A percentile compares a stretch with the other conserved stretches of the same genome.
Conservation (phyloP, 345 rosid species). For the Euclidium syriacum region DNA sequence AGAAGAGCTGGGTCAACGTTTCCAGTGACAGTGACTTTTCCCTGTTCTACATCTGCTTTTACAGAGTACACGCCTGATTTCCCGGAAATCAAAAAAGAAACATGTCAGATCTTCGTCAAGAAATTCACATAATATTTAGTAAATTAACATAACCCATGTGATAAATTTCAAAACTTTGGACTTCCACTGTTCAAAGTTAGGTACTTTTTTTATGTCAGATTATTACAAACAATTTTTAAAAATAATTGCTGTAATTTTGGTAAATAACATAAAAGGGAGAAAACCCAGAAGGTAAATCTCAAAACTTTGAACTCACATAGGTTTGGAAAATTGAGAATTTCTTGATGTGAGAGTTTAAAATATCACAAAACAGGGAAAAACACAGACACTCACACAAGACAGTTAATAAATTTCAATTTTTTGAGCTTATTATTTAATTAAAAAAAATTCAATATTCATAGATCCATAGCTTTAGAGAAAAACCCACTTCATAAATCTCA, state of each 20-base stretch:
- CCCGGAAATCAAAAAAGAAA: neutral
- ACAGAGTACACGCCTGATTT: slow-evolving; percentile 62
- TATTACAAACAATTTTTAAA: neutral
- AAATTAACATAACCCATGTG: neutral
- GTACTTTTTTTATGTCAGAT: neutral
- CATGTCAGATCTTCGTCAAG: slow-evolving; percentile 4
- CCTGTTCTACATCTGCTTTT: slow-evolving; percentile 70
- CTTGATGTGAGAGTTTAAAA: neutral
- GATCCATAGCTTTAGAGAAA: neutral
- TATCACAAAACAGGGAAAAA: neutral
- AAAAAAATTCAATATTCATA: neutral
- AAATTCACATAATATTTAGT: neutral
- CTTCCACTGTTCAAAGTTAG: neutral
- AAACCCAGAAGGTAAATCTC: neutral
- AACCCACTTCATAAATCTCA: neutral
- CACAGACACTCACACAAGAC: neutral
- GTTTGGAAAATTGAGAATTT: neutral
- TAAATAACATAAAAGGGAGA: neutral
- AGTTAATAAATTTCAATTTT: slow-evolving; percentile 3
- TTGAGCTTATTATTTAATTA: too few species aligned
- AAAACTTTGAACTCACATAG: neutral
- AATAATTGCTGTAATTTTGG: neutral
- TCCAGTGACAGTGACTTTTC: slow-evolving; percentile 80
- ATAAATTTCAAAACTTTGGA: neutral
- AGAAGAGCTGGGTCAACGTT: slow-evolving; percentile 68